Evolutionary conservation across 192 early-diverging fungal genomes (phyloP), one percentile per base, ranked within the genome.

Genomic region (Podila horticola): DNA sequence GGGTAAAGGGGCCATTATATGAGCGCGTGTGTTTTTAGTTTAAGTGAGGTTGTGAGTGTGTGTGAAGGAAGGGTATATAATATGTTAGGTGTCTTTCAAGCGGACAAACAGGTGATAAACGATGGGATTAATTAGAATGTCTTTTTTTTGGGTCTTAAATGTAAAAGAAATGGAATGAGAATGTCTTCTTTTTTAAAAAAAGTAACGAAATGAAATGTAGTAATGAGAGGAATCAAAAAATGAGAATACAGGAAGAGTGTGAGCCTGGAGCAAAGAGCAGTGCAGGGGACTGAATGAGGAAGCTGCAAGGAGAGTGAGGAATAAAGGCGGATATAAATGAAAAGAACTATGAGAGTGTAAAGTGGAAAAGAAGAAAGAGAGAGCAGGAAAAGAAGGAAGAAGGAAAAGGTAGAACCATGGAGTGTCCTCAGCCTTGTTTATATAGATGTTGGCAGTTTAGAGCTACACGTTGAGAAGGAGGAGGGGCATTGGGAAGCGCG

Each of bases 1-100:
- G 48, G 84, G 88, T 64, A 83, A 66, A 24, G 83, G 74, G 24
- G 83, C 77, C 83, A 84, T 84, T 15, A 17, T 45, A 45, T 45
- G 15, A 3, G 41, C 15, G 41, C 41, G 41, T 45, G 41, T 45
- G 41, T 45, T 17, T 45, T 45, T 15, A 28, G 34, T 70, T 38
- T 11, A 17, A 15, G 12, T 65, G 57, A 26, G 15, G 13, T 22
- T 20, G 28, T 5, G 64, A 6, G 29, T 51, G 17, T 5, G 64
- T 15, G 29, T 51, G 17, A n/a, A 48, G 17, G 17, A 20, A 10
- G 24, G 12, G 29, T 24, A 45, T 51, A 9, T 31, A 29, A 19
- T 28, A 9, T 33, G 17, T n/a, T 11, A 29, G 8, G 2, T 7
- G 26, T 13, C 26, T 2, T n/a, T 17, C 26, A 30, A 15, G 48